Base-by-base conservation (phyloP, 108 stramenopile genomes). In the Schizochytrium sp. region DNA sequence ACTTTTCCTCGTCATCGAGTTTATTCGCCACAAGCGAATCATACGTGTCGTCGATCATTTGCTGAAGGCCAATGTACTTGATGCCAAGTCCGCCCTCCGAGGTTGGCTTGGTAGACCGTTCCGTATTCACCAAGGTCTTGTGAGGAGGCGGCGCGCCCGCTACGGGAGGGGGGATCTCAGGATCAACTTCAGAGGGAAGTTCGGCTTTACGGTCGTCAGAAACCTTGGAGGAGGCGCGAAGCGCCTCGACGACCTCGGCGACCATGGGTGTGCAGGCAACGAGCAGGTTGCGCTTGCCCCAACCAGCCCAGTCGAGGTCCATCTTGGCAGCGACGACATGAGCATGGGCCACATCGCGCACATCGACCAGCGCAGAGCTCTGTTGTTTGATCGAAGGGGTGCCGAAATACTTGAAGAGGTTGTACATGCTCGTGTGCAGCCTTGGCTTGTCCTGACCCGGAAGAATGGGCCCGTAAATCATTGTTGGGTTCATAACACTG, bases 401-500 rank as follows among this genome's bases (percentile, higher is more conserved):
- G 16, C 12, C n/a, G 44, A 76, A 59, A 45, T 48, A 89, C 16
- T 12, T 19, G 76, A 44, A n/a, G 76, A 83, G 6, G 87, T 18
- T 44, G 58, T 14, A n/a, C 43, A 10, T 51, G 44, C 57, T 58
- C 10, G 89, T 89, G 89, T 89, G 58, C 23, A 89, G 25, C 25
- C 41, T 14, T 18, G 63, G 25, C 0, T 51, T 21, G 8, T 51
- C 21, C 58, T 89, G 89, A 6, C 76, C 76, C 76, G 12, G 19
- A 3, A 89, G 55, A 44, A 60, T 60, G 5, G 89, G 89, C 8
- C 89, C 89, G 12, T 19, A 16, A 5, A 87, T 57, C 59, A 90
- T 47, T 5, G 58, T 60, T 34, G 87, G 87, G 19, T 90, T 87
- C 41, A 59, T 59, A 12, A 44, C 87, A 2, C 21, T 28, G 29